Evolutionary conservation across 768 basidiomycete species (phyloP), one percentile per base, ranked within the genome.

Genomic region (Tricholoma sp.): DNA sequence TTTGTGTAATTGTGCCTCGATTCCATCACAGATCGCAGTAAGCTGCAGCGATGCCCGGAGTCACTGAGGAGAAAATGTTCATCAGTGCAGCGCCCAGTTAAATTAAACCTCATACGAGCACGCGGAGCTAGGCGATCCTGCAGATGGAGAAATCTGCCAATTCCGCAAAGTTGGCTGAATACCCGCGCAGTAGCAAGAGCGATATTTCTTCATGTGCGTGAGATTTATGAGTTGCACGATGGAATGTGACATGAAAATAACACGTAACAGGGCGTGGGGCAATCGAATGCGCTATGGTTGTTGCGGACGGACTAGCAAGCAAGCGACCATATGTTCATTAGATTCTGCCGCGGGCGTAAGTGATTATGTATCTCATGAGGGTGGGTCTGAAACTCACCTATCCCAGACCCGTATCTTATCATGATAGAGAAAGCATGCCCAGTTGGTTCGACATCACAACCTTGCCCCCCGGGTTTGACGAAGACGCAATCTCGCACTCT

Each of bases 131-230:
- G 8, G n/a, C 2, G 5, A 31, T 10, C 16, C n/a, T n/a, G 2
- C 7, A n/a, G 29, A 49, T 49, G 47, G 47, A 29, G 7, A 7
- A 16, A 14, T n/a, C 7, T 10, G 47, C 22, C 5, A n/a, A 37
- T 37, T 37, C 55, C 29, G 47, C 46, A 22, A 49, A 19, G 11
- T 4, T 37, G 27, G 27, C 2, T 56, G 6, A 50, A 56, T 56
- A 29, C 46, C 55, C 51, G 29, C 43, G 18, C 22, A 27, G 1
- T 31, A 51, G 14, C 11, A 75, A 54, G 85, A 0, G 77, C 88
- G 57, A 84, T 89, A 61, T 86, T 88, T 64, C 65, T 83, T 8
- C 88, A 89, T 72, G 86, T 86, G 61, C 50, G 83, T 41, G 19
- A 21, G 4, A 12, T 21, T 29, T 9, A 29, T 7, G 27, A 49